Percentiles rank a stretch among this genome's conserved stretches.
Evolutionary conservation across 345 rosid species (phyloP).

Genomic region (Turritis glabra): DNA sequence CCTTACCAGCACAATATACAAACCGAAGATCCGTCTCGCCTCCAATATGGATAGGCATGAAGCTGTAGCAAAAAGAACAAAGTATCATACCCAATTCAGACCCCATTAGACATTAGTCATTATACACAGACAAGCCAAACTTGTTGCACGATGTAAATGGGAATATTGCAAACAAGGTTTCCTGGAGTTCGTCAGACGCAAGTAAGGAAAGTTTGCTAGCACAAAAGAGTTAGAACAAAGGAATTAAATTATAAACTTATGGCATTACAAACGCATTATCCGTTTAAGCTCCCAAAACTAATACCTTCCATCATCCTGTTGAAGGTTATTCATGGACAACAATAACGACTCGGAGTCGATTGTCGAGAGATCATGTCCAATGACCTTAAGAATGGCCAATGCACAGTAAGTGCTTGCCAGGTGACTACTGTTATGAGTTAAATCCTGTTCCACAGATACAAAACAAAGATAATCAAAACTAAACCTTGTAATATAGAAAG

Average conservation of each 20-base stretch:
- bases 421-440: conserved; percentile 60
- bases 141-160: neutral
- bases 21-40: conserved; percentile 91
- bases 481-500: neutral
- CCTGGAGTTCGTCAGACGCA: neutral
- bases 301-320: conserved; percentile 88
- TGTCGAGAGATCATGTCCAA: conserved; percentile 59
- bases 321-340: conserved; percentile 77
- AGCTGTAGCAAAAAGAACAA: conserved; percentile 50
- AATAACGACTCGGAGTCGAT: conserved; percentile 52
- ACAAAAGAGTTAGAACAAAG: neutral
- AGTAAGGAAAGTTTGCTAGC: neutral
- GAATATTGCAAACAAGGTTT: neutral
- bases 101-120: neutral
- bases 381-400: conserved; percentile 63
- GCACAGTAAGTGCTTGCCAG: conserved; percentile 91
- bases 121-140: neutral
- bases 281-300: neutral
- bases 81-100: conserved; percentile 7
- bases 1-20: conserved; percentile 90
- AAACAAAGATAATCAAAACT: neutral
- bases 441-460: conserved; percentile 43
- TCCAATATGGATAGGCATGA: conserved; percentile 80
- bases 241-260: neutral
- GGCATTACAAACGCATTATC: neutral